These are phyloP conservation scores for Keithomyces neogunnii DNA, from an alignment of 2,329 filamentous ascomycete species.

Conservation along the genomic window DNA sequence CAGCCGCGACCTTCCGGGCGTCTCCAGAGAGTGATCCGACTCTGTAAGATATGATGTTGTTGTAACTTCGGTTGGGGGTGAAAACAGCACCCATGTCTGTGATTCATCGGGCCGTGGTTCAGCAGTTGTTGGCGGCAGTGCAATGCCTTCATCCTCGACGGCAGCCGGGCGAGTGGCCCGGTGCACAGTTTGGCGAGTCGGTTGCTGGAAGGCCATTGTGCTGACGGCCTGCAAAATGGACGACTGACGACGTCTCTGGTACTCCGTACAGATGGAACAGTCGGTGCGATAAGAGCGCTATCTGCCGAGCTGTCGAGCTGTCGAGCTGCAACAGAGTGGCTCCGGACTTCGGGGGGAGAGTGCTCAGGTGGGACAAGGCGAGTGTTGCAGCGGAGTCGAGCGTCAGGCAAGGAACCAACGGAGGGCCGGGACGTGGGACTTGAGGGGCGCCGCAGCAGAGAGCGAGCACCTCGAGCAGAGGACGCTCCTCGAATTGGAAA, in stretches of 20 bases:
- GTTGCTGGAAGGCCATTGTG: slow-evolving; percentile 52
- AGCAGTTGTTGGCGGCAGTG: slow-evolving; percentile 16
- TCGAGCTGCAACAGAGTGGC: not conserved
- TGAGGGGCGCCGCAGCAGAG: not conserved
- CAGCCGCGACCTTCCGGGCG: slow-evolving; percentile 61
- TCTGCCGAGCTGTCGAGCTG: not conserved
- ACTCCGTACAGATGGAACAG: not conserved
- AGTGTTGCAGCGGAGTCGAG: not conserved
- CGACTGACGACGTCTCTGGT: no score
- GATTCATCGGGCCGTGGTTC: slow-evolving; percentile 53
- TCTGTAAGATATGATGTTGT: slow-evolving; percentile 63
- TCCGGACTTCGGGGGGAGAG: not conserved
- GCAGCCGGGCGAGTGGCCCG: slow-evolving; percentile 34
- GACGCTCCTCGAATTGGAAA: not conserved
- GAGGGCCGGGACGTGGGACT: no score
- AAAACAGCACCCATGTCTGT: slow-evolving; percentile 95
- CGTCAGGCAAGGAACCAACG: no score
- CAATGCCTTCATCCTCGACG: slow-evolving; percentile 26
- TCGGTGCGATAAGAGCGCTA: slow-evolving; percentile 6
- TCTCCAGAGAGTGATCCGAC: slow-evolving; percentile 54
- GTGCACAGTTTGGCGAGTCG: slow-evolving; percentile 43
- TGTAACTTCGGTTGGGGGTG: slow-evolving; percentile 56
- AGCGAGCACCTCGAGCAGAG: not conserved
- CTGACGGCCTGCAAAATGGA: no score
- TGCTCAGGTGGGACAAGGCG: not conserved